phyloP scores from a whole-genome alignment of 2,329 filamentous ascomycete genomes.

The Coniochaeta sp. region DNA sequence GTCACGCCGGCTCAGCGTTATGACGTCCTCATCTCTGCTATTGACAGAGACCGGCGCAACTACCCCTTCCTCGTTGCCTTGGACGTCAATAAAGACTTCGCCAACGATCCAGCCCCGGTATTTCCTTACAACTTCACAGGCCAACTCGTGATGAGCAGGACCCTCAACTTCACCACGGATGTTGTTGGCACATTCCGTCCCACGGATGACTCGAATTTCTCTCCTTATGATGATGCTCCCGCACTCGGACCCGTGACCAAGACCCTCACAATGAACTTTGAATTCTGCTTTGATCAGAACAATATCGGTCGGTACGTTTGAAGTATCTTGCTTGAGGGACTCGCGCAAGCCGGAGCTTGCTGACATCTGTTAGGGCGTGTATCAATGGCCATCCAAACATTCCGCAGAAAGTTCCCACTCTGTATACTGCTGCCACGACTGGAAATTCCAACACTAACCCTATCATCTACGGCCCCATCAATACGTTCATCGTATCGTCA shows the following conservation, averaged over 20 bases:
- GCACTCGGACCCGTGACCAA: constrained; percentile 45
- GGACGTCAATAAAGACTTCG: constrained; percentile 35
- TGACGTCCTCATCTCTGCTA: constrained; percentile 30
- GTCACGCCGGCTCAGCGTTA: constrained; percentile 36
- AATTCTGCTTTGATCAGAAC: constrained; percentile 53
- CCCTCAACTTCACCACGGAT: constrained; percentile 18
- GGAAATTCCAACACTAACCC: constrained; percentile 34
- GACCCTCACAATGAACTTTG: constrained; percentile 46
- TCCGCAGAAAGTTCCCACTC: constrained; percentile 58
- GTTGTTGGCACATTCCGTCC: constrained; percentile 35
- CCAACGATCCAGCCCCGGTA: constrained; percentile 15
- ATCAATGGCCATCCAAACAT: constrained; percentile 63
- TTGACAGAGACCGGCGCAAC: constrained; percentile 26
- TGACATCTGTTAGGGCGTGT: constrained; percentile 27
- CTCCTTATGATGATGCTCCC: constrained; percentile 44
- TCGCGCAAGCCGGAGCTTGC: background rate
- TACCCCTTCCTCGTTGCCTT: constrained; percentile 34
- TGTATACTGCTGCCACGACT: constrained; percentile 62
- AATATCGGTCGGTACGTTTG: constrained; percentile 47
- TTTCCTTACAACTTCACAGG: constrained; percentile 35
- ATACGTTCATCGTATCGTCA: constrained; percentile 29
- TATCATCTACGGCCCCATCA: constrained; percentile 32
- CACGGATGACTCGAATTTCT: constrained; percentile 54
- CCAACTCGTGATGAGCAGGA: constrained; percentile 29
- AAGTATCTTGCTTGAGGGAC: background rate